Base-by-base conservation (phyloP, 805 yeast species). In the Candida cerambycidarum region DNA sequence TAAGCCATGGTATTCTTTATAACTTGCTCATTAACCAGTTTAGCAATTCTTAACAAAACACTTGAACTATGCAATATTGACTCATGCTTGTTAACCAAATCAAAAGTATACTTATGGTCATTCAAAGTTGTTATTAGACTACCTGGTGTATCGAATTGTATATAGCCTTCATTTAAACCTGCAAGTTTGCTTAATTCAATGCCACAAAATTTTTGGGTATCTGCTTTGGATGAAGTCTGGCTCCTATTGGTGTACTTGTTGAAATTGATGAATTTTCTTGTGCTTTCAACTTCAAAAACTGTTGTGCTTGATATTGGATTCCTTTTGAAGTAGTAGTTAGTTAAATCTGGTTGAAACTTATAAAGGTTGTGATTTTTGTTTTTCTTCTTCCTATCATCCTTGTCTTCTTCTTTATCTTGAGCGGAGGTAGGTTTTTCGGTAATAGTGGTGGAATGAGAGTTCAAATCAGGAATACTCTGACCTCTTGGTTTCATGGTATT, bases 211-310 rank as follows among this genome's bases (percentile, higher is more conserved):
- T 4, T 18, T 11, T 25, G 12, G 13, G 7, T 13, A 15, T 28
- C 31, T 11, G 24, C 5, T 24, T 16, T 6, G 11, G 13, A 13
- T 15, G 29, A 21, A 13, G 13, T 34, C 5, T 25, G 29, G 9
- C 14, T 18, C 4, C 12, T 7, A 24, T 31, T 21, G 14, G 13
- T 31, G 16, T 12, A 31, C 14, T 32, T 29, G 14, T 29, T 35
- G 14, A 41, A n/a, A n/a, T 42, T 43, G 2, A 54, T 48, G 31
- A 48, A 57, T 16, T 43, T 50, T 9, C 41, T 45, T 3, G 51
- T 46, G 38, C 68, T 65, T 36, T 68, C 74, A 0, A 60, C 67
- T 46, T 69, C 75, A 38, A 62, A 50, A 0, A 47, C 61, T 2
- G 63, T 58, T 2, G 73, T 69, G 28, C 56, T 46, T 25, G 48